phyloP scores from a whole-genome alignment of 1,284 basidiomycete genomes.

The Sanguinoderma infundibulare region DNA sequence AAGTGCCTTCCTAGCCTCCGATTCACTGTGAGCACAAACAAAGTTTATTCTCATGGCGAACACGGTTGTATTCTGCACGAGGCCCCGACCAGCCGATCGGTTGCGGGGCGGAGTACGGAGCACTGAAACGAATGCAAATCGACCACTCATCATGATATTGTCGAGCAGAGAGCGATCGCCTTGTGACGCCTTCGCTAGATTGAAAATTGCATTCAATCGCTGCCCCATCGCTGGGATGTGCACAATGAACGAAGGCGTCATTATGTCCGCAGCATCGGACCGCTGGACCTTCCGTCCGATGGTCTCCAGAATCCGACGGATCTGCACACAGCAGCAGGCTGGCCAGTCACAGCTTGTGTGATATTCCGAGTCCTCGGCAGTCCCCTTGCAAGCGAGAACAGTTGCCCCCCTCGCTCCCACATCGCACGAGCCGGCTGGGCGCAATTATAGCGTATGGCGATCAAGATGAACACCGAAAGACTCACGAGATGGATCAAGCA shows the following conservation, averaged over 20 bases:
- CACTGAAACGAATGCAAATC: neutral
- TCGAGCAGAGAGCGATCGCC: constrained; percentile 7
- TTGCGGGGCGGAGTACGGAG: neutral
- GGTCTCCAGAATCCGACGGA: neutral
- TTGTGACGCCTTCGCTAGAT: neutral
- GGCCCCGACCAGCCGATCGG: neutral
- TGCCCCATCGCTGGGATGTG: neutral
- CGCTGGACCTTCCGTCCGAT: neutral
- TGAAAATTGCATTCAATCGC: constrained; percentile 1
- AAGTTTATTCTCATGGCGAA: neutral
- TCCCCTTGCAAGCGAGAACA: neutral
- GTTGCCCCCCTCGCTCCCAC: too few species aligned
- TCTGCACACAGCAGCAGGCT: neutral
- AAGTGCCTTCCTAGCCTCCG: neutral
- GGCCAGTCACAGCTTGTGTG: neutral
- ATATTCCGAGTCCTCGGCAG: neutral
- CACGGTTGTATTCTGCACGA: neutral
- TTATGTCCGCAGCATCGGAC: neutral
- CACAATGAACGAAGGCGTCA: neutral
- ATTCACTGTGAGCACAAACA: neutral
- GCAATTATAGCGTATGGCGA: neutral
- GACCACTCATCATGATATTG: neutral
- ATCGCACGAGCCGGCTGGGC: neutral
- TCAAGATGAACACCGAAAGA: constrained; percentile 7
- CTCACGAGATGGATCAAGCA: constrained; percentile 5